phyloP scores from a whole-genome alignment of 2,329 filamentous ascomycete genomes.

The Apiospora aurea region DNA sequence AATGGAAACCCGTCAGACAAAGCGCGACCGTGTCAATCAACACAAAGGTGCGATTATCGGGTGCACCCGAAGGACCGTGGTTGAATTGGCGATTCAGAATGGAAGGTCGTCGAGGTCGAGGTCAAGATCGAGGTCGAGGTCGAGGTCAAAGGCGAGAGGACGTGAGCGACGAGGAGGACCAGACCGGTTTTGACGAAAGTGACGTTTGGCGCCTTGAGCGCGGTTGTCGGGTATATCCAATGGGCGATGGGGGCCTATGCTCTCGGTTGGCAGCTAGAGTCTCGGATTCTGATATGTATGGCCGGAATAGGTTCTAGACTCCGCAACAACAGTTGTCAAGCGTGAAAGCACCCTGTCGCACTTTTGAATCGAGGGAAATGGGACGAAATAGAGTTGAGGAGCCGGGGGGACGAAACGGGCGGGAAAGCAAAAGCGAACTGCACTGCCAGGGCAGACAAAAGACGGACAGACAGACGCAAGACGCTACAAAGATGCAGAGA shows the following conservation, averaged over 20 bases:
- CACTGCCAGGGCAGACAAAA: not conserved
- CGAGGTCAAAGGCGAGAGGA: not conserved
- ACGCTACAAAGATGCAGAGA: not conserved
- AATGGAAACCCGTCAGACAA: conserved; percentile 6
- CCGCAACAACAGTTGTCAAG: conserved; percentile 22
- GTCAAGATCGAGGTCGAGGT: not conserved
- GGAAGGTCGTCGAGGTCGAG: not conserved
- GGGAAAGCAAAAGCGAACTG: conserved; percentile 17
- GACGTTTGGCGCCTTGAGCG: conserved; percentile 21
- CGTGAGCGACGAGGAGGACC: conserved; percentile 6
- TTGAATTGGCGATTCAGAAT: not conserved
- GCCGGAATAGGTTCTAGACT: conserved; percentile 19
- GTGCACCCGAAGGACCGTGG: not conserved
- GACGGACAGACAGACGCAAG: not conserved
- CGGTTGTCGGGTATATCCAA: conserved; percentile 21
- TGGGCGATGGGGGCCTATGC: conserved; percentile 3
- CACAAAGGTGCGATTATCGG: not conserved
- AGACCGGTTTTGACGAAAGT: conserved; percentile 9
- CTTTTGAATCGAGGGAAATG: conserved; percentile 1
- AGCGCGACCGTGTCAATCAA: conserved; percentile 15
- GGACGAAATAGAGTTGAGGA: conserved; percentile 18
- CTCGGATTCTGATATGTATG: conserved; percentile 14
- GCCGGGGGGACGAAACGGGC: conserved; percentile 16
- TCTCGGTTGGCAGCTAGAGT: conserved; percentile 22
- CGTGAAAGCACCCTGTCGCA: conserved; percentile 1